Percentiles rank a stretch among this genome's conserved stretches.
These are phyloP conservation scores for Ceratopteris richardii DNA, from an alignment of 75 land plant species.

Conservation along the genomic window DNA sequence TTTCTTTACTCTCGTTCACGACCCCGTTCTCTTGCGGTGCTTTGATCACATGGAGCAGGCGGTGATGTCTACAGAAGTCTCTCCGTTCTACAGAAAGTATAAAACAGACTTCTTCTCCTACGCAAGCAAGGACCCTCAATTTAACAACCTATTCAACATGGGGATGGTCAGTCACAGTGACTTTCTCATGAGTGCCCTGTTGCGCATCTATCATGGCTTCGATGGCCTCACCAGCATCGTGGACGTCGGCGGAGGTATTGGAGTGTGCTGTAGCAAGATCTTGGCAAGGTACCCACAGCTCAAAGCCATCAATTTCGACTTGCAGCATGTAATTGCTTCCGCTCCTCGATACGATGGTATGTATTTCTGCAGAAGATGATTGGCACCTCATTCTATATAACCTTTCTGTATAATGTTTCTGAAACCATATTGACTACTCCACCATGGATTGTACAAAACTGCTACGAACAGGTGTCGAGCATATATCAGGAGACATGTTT, in stretches of 20 bases:
- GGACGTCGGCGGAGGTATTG: conserved; percentile 16
- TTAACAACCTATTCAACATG: not conserved
- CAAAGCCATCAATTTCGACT: conserved; percentile 15
- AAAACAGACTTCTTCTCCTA: conserved; percentile 5
- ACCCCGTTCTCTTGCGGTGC: not conserved
- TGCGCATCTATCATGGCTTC: conserved; percentile 9
- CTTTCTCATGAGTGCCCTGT: not conserved
- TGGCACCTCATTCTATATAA: no score
- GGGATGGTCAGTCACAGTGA: not conserved
- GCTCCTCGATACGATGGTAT: conserved; percentile 9
- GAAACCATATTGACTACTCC: no score
- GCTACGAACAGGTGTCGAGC: conserved; percentile 34
- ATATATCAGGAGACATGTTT: conserved; percentile 50
- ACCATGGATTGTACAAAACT: no score
- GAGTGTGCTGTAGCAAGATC: not conserved
- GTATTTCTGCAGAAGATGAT: no score
- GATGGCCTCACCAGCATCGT: not conserved
- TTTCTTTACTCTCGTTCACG: not conserved
- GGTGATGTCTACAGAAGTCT: not conserved
- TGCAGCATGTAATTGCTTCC: conserved; percentile 9
- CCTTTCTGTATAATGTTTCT: no score
- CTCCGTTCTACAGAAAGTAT: conserved; percentile 4
- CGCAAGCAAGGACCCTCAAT: conserved; percentile 5
- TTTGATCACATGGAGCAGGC: conserved; percentile 23
- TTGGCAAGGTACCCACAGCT: conserved; percentile 7